These are phyloP conservation scores for Microsporum audouinii DNA, from an alignment of 2,329 filamentous ascomycete genomes.

Conservation along the genomic window DNA sequence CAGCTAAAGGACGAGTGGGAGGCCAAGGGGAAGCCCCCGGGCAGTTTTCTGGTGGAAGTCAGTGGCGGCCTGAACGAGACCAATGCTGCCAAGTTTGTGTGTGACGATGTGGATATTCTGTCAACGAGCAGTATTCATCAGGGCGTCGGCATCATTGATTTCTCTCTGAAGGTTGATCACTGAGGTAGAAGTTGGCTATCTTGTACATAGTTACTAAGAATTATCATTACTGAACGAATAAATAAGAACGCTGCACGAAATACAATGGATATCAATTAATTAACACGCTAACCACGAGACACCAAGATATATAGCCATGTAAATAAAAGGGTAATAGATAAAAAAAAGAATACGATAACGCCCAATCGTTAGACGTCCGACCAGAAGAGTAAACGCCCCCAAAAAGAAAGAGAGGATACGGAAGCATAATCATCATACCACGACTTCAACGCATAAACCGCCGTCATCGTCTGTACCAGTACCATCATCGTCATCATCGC, in stretches of 20 bases:
- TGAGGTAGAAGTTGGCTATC: slow-evolving; percentile 11
- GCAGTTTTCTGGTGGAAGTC: slow-evolving; percentile 74
- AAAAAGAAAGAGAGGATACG: background rate
- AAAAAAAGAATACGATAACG: background rate
- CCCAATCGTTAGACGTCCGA: background rate
- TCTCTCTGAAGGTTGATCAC: slow-evolving; percentile 71
- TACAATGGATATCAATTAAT: background rate
- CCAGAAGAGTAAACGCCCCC: background rate
- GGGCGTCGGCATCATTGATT: slow-evolving; percentile 85
- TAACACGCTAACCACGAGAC: background rate
- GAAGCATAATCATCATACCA: slow-evolving; percentile 12
- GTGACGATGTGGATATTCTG: slow-evolving; percentile 78
- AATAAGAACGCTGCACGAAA: background rate
- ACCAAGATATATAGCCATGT: background rate
- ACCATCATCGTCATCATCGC: slow-evolving; percentile 13
- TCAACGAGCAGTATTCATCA: slow-evolving; percentile 96
- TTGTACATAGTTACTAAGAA: background rate
- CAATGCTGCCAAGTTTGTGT: slow-evolving; percentile 67
- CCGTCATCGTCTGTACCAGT: slow-evolving; percentile 14
- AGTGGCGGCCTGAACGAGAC: slow-evolving; percentile 78
- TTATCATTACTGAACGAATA: background rate
- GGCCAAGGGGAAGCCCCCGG: slow-evolving; percentile 50
- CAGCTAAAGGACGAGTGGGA: slow-evolving; percentile 70
- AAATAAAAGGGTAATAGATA: background rate
- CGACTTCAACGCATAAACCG: slow-evolving; percentile 15